Evolutionary conservation across 1,284 basidiomycete genomes (phyloP), one percentile per base, ranked within the genome.

Genomic region (Pisolithus thermaeus): DNA sequence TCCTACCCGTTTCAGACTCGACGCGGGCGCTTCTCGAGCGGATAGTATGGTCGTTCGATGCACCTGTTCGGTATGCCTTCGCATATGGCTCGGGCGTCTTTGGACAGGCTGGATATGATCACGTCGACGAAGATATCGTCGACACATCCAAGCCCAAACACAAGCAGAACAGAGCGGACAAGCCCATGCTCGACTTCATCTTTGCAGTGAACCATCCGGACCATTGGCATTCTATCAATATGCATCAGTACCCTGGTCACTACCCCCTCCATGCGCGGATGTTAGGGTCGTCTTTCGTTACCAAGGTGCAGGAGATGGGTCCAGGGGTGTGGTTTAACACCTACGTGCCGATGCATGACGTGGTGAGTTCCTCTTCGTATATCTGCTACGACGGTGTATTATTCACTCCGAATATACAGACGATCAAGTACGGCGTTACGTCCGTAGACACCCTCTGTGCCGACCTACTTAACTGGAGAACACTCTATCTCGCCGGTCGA

Each of bases 381-480:
- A 20, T 20, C 1, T 14, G 12, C 12, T 1, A 35, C 32, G 32
- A 11, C 9, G 30, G 30, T 3, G 30, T 9, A 11, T 30, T 11
- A 4, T 9, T 30, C 2, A 35, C 3, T 35, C 12, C 14, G 32
- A 14, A 35, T 35, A 5, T 14, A 35, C 62, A 97, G 90, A 85
- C 80, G 47, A 90, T 98, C 72, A 99, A 99, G 72, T 99, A 99
- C 67, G 96, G 96, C n/a, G 86, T 98, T 25, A 94, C 96, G 32
- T 92, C 91, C 0, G 81, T 97, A 7, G 90, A 96, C 60, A 87
- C 86, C 52, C 79, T 99, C 28, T 92, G 90, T 59, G 79, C 83
- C 1, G 97, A 99, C 66, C 74, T 99, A 39, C 76, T 95, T 40
- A 90, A 92, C 62, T 99, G 97, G 96, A 81, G 85, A 42, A 85